phyloP scores from a whole-genome alignment of 345 rosid species.

The Euclidium syriacum region DNA sequence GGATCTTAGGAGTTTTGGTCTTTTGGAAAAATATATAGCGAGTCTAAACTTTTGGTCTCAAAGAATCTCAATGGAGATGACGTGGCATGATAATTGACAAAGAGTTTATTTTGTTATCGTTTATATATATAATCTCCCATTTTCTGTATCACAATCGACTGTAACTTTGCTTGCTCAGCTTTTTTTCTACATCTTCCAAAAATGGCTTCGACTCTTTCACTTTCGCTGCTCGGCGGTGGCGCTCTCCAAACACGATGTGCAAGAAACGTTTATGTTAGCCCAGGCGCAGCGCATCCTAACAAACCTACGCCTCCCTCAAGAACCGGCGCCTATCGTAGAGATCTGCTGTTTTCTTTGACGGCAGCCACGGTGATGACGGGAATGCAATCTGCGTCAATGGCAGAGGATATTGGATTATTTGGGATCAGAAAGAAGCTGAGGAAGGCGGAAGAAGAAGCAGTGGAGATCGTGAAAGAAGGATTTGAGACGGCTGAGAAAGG shows the following conservation, averaged over 20 bases:
- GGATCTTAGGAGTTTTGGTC: too few species aligned
- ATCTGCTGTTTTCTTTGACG: slow-evolving; percentile 48
- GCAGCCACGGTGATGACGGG: slow-evolving; percentile 39
- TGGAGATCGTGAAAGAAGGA: slow-evolving; percentile 67
- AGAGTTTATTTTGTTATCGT: too few species aligned
- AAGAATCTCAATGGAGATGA: too few species aligned
- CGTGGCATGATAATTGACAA: too few species aligned
- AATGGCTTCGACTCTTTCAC: slow-evolving; percentile 47
- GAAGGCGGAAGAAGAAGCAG: slow-evolving; percentile 72
- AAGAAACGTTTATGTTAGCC: slow-evolving; percentile 25
- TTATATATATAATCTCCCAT: too few species aligned
- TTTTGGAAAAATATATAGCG: too few species aligned
- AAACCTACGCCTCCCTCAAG: slow-evolving; percentile 26
- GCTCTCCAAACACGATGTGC: slow-evolving; percentile 18
- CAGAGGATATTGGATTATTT: slow-evolving; percentile 63
- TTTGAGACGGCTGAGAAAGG: slow-evolving; percentile 58
- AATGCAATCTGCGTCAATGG: slow-evolving; percentile 37
- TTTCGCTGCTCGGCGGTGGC: slow-evolving; percentile 17
- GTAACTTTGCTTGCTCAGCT: slow-evolving; percentile 7
- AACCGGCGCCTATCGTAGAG: slow-evolving; percentile 42
- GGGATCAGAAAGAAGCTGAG: slow-evolving; percentile 70
- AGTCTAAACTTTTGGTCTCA: too few species aligned
- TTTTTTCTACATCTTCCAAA: not conserved
- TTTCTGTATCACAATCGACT: not conserved
- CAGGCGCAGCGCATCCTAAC: slow-evolving; percentile 23